Base-by-base conservation (phyloP, 306 rosid genomes). In the Carpinus fangiana region DNA sequence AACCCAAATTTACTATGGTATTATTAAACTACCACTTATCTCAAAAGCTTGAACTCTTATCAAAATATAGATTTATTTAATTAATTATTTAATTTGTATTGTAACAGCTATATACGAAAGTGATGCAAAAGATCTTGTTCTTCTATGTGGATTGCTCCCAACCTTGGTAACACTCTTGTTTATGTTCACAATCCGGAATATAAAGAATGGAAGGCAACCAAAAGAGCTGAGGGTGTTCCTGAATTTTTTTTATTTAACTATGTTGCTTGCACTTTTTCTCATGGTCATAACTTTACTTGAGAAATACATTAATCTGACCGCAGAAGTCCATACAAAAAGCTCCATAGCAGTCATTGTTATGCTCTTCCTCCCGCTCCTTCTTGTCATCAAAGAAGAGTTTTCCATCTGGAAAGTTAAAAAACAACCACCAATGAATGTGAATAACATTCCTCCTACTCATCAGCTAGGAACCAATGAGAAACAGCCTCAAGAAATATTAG, bases 81-180 rank as follows among this genome's bases (percentile, higher is more conserved):
- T 23, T 23, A 23, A 41, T 5, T 5, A 41, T 41, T 41, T 41
- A 41, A 5, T 41, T 6, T 41, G 5, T 41, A 41, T 41, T 41
- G 8, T 41, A 5, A 41, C 45, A 41, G 45, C 8, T 41, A 79
- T 87, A 8, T 84, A 84, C 43, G 88, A 80, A 3, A 73, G 86
- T 12, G 85, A 90, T 50, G 45, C 81, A 3, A 87, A 75, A 5
- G 75, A 86, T 11, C 72, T 90, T 20, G 75, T 86, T 48, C 88
- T 88, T 13, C 81, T 88, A 11, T 74, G 86, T 60, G 90, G 79
- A 9, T 84, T 90, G 87, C 80, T 87, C 4, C 93, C 91, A 1
- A 73, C 86, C 20, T 82, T 80, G 0, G 20, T 84, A 18, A 78
- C 88, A 4, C 52, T 80, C 1, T 17, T 74, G 3, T 89, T 89